Base-by-base conservation (phyloP, 2,329 filamentous ascomycete genomes). In the Hypoxylon sp. region DNA sequence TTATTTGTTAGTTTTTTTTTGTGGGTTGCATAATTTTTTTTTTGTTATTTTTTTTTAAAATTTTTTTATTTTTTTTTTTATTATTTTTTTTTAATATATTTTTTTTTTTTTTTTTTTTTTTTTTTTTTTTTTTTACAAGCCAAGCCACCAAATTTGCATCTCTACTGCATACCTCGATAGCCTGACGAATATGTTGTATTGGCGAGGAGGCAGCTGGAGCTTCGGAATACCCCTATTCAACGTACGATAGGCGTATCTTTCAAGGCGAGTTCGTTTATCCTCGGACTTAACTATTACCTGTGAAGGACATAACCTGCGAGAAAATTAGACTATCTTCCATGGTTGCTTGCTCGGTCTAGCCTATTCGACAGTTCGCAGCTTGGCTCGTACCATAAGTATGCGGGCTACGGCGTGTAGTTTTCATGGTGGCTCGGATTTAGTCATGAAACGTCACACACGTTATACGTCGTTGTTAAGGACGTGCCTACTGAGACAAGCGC, bases 261-360 rank as follows among this genome's bases (percentile, higher is more conserved):
- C 8, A 20, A 42, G n/a, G n/a, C 6, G n/a, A n/a, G 8, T n/a
- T 7, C 11, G 14, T 55, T 42, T 31, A 22, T 31, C 37, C 25
- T 48, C 22, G 37, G 59, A 55, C n/a, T 40, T 40, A 50, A 35
- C 17, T 37, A 42, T 55, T 37, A 20, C 42, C 42, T 46, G 25
- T 55, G 40, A 22, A 8, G 10, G 44, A 37, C 31, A 20, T 22
- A 50, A 54, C 5, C 13, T 48, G 10, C 8, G 49, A 46, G 40
- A 22, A 35, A 10, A 14, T 20, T 17, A 42, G n/a, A 17, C n/a
- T 42, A 14, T n/a, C 6, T 40, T 17, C 31, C 31, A 37, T 53
- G 33, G n/a, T 10, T 54, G n/a, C 27, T 33, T 46, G 33, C 35
- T 33, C 7, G n/a, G 17, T 7, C 6, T 7, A 37, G 13, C 35